Base-by-base conservation (phyloP, 2,329 filamentous ascomycete species). In the Diaporthe sp. region DNA sequence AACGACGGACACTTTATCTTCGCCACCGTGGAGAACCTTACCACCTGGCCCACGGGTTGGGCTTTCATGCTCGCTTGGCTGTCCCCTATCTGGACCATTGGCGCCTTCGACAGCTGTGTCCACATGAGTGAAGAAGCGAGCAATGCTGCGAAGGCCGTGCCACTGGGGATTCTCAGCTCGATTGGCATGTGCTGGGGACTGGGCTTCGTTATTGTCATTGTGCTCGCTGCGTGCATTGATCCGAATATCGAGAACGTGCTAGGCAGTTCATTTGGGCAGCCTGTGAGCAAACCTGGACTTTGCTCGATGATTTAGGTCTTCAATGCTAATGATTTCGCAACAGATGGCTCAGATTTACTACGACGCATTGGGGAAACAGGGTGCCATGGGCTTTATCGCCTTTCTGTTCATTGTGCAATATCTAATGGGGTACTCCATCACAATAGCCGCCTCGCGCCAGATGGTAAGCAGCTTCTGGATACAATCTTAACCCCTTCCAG, bases 391-490 rank as follows among this genome's bases (percentile, higher is more conserved):
- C 0, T 84, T 92, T 71, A 92, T 92, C 87, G 84, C 85, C 1
- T 83, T 92, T 0, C 81, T 92, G 30, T 89, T 91, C 78, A 86
- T 91, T 65, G 89, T 91, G 3, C 90, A 92, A 78, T 92, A 90
- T 79, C 83, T 92, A 30, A 92, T 92, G 86, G 89, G 90, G 1
- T 81, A 91, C 1, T 89, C 86, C 39, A 87, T 91, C 71, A 81
- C 90, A 3, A 87, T 91, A 4, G 90, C 90, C 1, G 88, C 88
- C 6, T 90, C 88, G 8, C 86, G 91, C 8, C 90, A 92, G 81
- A 86, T 85, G 39, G n/a, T n/a, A n/a, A n/a, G n/a, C n/a, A n/a
- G n/a, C n/a, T n/a, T n/a, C n/a, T n/a, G n/a, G n/a, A n/a, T n/a
- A n/a, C n/a, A n/a, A n/a, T n/a, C n/a, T n/a, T n/a, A n/a, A n/a